phyloP scores from a whole-genome alignment of 75 land plant genomes.

The Picea glauca region DNA sequence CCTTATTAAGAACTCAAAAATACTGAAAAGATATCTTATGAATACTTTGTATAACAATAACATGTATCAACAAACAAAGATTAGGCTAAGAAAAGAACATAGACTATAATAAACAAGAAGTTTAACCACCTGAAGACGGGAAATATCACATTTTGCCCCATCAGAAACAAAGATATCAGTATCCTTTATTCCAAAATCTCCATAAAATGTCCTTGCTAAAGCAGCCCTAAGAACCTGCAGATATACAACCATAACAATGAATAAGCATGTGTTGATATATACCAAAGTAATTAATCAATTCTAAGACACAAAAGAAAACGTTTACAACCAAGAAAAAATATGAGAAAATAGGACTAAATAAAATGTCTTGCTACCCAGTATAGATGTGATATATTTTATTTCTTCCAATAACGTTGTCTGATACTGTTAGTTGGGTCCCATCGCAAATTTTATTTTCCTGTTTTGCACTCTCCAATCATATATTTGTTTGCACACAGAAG shows the following conservation, averaged over 20 bases:
- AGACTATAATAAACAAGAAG: background rate
- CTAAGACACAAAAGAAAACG: background rate
- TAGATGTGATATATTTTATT: constrained; percentile 1
- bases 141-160: constrained; percentile 92
- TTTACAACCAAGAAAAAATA: background rate
- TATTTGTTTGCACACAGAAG: background rate
- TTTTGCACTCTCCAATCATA: background rate
- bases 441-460: background rate
- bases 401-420: background rate
- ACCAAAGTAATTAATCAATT: background rate
- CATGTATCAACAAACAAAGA: background rate
- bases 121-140: constrained; percentile 68
- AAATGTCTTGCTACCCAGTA: background rate
- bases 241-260: background rate
- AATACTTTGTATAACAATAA: background rate
- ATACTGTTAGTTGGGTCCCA: background rate
- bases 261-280: background rate
- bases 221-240: constrained; percentile 73
- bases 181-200: constrained; percentile 59
- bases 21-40: background rate
- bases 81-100: background rate
- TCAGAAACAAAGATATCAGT: constrained; percentile 92
- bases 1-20: background rate
- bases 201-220: constrained; percentile 64
- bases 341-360: background rate